Evolutionary conservation across 2,329 filamentous ascomycete species (phyloP).

Genomic region (Penicillium capsulatum): DNA sequence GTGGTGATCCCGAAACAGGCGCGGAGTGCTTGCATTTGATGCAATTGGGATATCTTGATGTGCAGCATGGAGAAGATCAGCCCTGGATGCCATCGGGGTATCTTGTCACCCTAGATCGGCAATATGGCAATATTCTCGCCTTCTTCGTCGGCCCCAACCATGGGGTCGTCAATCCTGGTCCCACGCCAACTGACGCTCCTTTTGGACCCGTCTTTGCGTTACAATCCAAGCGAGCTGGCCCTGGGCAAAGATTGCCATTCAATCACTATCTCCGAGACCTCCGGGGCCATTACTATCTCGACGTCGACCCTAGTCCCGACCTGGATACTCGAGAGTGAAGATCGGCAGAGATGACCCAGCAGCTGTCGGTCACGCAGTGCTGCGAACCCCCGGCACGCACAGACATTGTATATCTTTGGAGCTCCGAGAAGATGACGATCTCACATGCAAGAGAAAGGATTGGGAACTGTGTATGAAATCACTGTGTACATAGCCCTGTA

Average conservation of each 20-base stretch:
- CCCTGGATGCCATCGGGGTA: conserved; percentile 34
- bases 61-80: conserved; percentile 13
- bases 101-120: conserved; percentile 37
- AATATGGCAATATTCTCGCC: conserved; percentile 25
- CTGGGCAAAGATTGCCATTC: not conserved
- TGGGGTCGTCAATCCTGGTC: conserved; percentile 23
- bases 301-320: conserved; percentile 25
- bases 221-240: too few relatives aligned
- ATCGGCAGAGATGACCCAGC: not conserved
- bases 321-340: conserved; percentile 9
- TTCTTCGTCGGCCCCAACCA: conserved; percentile 28
- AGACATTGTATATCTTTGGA: conserved; percentile 1
- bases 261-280: conserved; percentile 2
- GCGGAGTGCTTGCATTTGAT: conserved; percentile 31
- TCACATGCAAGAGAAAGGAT: conserved; percentile 4
- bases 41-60: conserved; percentile 36
- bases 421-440: conserved; percentile 4
- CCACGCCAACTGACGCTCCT: conserved; percentile 11
- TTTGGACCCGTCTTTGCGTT: conserved; percentile 11
- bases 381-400: conserved; percentile 2
- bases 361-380: not conserved
- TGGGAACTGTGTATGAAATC: not conserved
- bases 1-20: conserved; percentile 19
- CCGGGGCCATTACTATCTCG: conserved; percentile 21
- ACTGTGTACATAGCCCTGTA: too few relatives aligned